phyloP scores from a whole-genome alignment of 2,329 filamentous ascomycete species.

The Penicillium sp. region DNA sequence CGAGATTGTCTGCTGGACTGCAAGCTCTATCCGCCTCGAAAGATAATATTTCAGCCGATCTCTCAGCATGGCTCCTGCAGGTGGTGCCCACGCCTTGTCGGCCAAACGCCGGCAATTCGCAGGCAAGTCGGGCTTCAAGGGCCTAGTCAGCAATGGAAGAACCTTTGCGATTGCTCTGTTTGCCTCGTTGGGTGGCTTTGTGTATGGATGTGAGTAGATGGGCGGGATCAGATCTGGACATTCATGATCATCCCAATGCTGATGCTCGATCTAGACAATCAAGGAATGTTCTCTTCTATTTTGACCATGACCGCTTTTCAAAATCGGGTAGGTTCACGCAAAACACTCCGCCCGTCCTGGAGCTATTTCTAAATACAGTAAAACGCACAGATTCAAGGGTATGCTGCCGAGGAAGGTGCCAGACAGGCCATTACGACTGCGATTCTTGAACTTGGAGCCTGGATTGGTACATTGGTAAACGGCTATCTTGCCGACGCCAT shows the following conservation, averaged over 20 bases:
- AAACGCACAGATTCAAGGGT: conserved; percentile 2
- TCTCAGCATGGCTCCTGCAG: neutral
- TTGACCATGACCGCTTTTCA: conserved; percentile 6
- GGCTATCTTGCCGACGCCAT: conserved; percentile 27
- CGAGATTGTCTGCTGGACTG: neutral
- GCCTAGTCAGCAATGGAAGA: conserved; percentile 4
- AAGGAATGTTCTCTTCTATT: conserved; percentile 9
- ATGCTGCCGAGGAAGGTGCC: conserved; percentile 1
- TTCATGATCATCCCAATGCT: neutral
- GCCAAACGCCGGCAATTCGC: conserved; percentile 4
- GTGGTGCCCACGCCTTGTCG: conserved; percentile 2
- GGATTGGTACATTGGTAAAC: conserved; percentile 25
- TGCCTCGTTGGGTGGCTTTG: conserved; percentile 7
- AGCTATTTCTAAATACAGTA: neutral
- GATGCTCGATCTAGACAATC: conserved; percentile 2
- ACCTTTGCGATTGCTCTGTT: conserved; percentile 7
- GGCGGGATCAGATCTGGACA: no score
- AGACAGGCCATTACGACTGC: conserved; percentile 4
- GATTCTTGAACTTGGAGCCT: conserved; percentile 30
- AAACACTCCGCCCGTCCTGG: neutral
- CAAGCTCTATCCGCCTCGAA: neutral
- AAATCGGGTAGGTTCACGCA: neutral
- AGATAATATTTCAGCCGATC: no score
- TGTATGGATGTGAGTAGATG: conserved; percentile 5
- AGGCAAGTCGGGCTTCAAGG: conserved; percentile 6